Conservation (phyloP, 2,329 filamentous ascomycete genomes). For the Phaeosphaeriaceae sp. region DNA sequence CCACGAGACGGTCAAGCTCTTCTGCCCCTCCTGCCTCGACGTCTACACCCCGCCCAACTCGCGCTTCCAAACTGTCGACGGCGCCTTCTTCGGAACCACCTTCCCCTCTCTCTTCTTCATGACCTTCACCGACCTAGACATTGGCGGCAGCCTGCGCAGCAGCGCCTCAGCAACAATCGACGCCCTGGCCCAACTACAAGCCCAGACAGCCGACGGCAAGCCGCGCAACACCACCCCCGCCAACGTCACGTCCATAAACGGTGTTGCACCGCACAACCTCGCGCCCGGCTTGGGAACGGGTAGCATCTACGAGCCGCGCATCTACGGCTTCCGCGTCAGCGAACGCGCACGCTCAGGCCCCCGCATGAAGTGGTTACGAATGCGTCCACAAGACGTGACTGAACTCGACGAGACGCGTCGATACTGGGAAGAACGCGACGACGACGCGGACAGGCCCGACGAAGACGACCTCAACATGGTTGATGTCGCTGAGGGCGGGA, state of each 20-base stretch:
- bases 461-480: constrained; percentile 51
- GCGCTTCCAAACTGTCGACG: constrained; percentile 95
- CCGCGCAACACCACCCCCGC: constrained; percentile 43
- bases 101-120: constrained; percentile 98
- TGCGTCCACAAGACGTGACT: constrained; percentile 79
- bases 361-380: constrained; percentile 94
- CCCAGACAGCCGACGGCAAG: constrained; percentile 43
- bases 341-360: constrained; percentile 90
- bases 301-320: constrained; percentile 91
- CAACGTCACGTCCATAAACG: constrained; percentile 70
- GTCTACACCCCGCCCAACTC: constrained; percentile 98
- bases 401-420: constrained; percentile 78
- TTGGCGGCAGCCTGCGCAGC: constrained; percentile 75
- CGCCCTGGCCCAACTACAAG: constrained; percentile 45
- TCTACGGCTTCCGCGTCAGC: constrained; percentile 95
- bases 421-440: constrained; percentile 54
- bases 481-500: constrained; percentile 43
- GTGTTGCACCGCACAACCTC: constrained; percentile 85
- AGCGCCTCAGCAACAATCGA: constrained; percentile 43
- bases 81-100: constrained; percentile 96
- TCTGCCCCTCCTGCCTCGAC: constrained; percentile 95
- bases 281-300: constrained; percentile 83
- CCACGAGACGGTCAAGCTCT: constrained; percentile 97
- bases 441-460: constrained; percentile 44
- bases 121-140: constrained; percentile 95